phyloP scores from a whole-genome alignment of 2,329 filamentous ascomycete species.

The Ascosphaera acerosa region DNA sequence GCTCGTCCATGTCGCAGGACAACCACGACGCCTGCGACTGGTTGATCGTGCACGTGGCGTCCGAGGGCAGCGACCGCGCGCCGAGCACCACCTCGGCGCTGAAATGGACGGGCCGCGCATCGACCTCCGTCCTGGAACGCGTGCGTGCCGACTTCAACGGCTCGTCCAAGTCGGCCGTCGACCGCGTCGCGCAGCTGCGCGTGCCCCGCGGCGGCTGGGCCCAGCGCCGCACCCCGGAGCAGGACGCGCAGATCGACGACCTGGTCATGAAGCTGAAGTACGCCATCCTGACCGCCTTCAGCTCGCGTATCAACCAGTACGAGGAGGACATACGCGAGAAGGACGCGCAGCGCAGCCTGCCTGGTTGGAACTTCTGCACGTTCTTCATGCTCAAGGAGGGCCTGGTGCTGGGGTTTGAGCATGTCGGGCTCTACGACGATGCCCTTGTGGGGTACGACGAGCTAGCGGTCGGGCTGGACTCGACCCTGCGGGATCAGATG shows the following conservation, averaged over 20 bases:
- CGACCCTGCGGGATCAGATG: slow-evolving; percentile 49
- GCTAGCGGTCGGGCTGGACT: slow-evolving; percentile 64
- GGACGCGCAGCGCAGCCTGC: slow-evolving; percentile 60
- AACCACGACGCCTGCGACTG: slow-evolving; percentile 95
- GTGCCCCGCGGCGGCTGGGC: slow-evolving; percentile 28
- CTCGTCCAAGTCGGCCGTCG: slow-evolving; percentile 42
- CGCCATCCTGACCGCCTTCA: slow-evolving; percentile 70
- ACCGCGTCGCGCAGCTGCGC: slow-evolving; percentile 66
- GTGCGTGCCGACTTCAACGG: slow-evolving; percentile 74
- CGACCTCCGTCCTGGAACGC: slow-evolving; percentile 70
- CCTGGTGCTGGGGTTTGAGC: slow-evolving; percentile 79
- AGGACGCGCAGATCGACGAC: slow-evolving; percentile 60
- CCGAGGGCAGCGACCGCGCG: slow-evolving; percentile 42
- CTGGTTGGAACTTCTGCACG: slow-evolving; percentile 98
- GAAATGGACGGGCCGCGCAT: slow-evolving; percentile 52
- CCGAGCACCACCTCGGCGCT: slow-evolving; percentile 41
- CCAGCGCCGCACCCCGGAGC: slow-evolving; percentile 49
- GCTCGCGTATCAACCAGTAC: slow-evolving; percentile 73
- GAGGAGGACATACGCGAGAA: slow-evolving; percentile 94
- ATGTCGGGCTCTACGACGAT: slow-evolving; percentile 85
- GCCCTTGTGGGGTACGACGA: slow-evolving; percentile 89
- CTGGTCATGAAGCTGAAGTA: slow-evolving; percentile 67
- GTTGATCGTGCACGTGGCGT: slow-evolving; percentile 81
- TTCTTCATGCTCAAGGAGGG: slow-evolving; percentile 98
- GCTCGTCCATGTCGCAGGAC: slow-evolving; percentile 39